These are phyloP conservation scores for Gigaspora rosea DNA, from an alignment of 192 early-diverging fungal species.

Conservation along the genomic window DNA sequence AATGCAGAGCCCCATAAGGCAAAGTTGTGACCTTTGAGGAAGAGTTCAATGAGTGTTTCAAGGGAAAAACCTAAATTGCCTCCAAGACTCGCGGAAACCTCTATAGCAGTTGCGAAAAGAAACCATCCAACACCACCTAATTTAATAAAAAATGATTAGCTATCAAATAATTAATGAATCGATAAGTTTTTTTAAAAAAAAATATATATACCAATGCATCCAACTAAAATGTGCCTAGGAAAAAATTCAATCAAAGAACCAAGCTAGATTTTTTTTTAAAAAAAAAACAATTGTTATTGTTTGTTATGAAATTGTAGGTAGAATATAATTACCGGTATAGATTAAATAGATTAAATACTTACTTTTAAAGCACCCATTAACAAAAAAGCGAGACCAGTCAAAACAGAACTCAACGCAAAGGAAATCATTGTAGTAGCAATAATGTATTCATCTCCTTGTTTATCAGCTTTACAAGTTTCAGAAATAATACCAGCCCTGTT, in stretches of 20 bases:
- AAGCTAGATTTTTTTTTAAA: slow-evolving; percentile 51
- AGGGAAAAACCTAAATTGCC: slow-evolving; percentile 57
- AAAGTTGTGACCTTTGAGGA: slow-evolving; percentile 62
- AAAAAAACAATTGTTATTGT: slow-evolving; percentile 1
- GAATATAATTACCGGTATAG: slow-evolving; percentile 17
- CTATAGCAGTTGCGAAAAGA: slow-evolving; percentile 87
- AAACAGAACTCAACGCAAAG: slow-evolving; percentile 81
- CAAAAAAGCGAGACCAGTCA: slow-evolving; percentile 89
- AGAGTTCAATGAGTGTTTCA: slow-evolving; percentile 63
- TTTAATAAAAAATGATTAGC: neutral
- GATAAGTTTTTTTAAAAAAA: neutral
- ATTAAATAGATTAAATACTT: slow-evolving; percentile 36
- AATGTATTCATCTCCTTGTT: slow-evolving; percentile 57
- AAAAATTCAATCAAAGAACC: slow-evolving; percentile 82
- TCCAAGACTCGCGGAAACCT: slow-evolving; percentile 74
- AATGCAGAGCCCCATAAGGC: slow-evolving; percentile 81
- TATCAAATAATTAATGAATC: neutral
- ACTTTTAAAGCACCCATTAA: slow-evolving; percentile 81
- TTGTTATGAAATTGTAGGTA: slow-evolving; percentile 52
- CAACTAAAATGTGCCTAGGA: slow-evolving; percentile 91
- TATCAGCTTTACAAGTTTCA: slow-evolving; percentile 51
- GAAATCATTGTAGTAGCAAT: slow-evolving; percentile 89
- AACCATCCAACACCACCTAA: slow-evolving; percentile 89
- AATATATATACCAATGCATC: slow-evolving; percentile 74
- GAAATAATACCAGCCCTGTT: slow-evolving; percentile 66